Conservation (phyloP, 805 yeast species). For the Starmerella lactis-condensi region DNA sequence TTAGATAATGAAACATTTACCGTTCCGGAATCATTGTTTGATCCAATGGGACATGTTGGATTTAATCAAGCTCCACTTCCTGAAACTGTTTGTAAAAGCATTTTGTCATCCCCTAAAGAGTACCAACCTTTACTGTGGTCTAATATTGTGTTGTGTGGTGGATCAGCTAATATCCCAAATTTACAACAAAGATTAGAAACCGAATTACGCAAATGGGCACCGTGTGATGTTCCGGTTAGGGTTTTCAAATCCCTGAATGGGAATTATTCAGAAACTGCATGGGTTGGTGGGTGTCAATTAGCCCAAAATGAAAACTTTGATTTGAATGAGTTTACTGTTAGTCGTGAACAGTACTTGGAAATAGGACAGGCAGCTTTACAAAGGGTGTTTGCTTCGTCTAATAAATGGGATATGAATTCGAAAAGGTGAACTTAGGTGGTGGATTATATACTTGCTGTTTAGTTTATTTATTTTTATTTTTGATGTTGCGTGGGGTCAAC, state of each 20-base stretch:
- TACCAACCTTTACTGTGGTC: constrained; percentile 52
- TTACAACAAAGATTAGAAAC: constrained; percentile 36
- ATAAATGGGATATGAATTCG: constrained; percentile 5
- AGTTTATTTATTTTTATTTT: too few species aligned
- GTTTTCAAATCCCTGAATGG: constrained; percentile 17
- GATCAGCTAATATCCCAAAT: constrained; percentile 54
- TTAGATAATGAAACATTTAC: constrained; percentile 74
- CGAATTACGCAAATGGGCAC: constrained; percentile 23
- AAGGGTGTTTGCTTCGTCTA: constrained; percentile 6
- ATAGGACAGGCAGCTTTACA: constrained; percentile 33
- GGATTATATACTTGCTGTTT: too few species aligned
- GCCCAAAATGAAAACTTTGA: constrained; percentile 20
- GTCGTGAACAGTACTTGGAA: constrained; percentile 68
- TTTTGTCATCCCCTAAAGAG: constrained; percentile 54
- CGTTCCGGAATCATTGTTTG: constrained; percentile 70
- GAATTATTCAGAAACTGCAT: constrained; percentile 31
- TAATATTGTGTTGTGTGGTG: constrained; percentile 69
- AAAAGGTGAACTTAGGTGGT: too few species aligned
- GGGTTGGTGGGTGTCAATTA: constrained; percentile 39
- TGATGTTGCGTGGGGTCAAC: too few species aligned
- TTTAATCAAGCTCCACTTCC: constrained; percentile 64
- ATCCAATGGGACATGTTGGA: constrained; percentile 57
- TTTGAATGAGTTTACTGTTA: constrained; percentile 37
- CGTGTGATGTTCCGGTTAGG: constrained; percentile 19
- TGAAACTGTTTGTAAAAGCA: constrained; percentile 47